phyloP scores from a whole-genome alignment of 805 yeast genomes.

The Schwanniomyces occidentalis region DNA sequence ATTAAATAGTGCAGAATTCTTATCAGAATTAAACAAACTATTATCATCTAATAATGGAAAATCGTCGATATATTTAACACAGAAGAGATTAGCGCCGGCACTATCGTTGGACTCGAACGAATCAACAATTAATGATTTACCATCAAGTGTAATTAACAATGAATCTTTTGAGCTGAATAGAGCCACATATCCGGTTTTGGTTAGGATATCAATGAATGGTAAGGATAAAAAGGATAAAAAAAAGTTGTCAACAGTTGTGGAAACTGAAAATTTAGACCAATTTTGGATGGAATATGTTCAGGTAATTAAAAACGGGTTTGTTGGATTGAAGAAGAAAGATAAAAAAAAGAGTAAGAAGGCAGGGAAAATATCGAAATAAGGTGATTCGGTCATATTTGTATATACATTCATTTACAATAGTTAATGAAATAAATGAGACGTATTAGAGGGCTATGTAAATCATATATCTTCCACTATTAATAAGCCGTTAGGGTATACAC shows the following conservation, averaged over 20 bases:
- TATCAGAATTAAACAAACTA: conserved; percentile 22
- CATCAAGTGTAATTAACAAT: conserved; percentile 32
- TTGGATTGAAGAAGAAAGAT: conserved; percentile 79
- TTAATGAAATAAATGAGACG: neutral
- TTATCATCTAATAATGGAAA: conserved; percentile 34
- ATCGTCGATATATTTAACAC: conserved; percentile 59
- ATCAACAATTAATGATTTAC: conserved; percentile 28
- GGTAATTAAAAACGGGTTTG: conserved; percentile 66
- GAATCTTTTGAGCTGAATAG: conserved; percentile 18
- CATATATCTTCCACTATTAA: conserved; percentile 58
- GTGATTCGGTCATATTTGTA: neutral
- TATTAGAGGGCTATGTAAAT: too few relatives aligned
- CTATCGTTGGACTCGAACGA: conserved; percentile 22
- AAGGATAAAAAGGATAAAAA: conserved; percentile 46
- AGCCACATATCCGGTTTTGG: conserved; percentile 57
- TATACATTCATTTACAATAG: conserved; percentile 2
- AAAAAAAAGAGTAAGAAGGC: conserved; percentile 68
- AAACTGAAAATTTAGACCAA: conserved; percentile 55
- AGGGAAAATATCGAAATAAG: conserved; percentile 33
- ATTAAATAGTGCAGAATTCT: conserved; percentile 32
- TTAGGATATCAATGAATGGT: conserved; percentile 66
- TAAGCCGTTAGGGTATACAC: conserved; percentile 42
- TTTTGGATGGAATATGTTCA: conserved; percentile 81
- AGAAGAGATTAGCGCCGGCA: conserved; percentile 46
- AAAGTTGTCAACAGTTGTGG: conserved; percentile 76